Evolutionary conservation across 2,329 filamentous ascomycete genomes (phyloP).

Genomic region (Ascochyta viciae-villosae): DNA sequence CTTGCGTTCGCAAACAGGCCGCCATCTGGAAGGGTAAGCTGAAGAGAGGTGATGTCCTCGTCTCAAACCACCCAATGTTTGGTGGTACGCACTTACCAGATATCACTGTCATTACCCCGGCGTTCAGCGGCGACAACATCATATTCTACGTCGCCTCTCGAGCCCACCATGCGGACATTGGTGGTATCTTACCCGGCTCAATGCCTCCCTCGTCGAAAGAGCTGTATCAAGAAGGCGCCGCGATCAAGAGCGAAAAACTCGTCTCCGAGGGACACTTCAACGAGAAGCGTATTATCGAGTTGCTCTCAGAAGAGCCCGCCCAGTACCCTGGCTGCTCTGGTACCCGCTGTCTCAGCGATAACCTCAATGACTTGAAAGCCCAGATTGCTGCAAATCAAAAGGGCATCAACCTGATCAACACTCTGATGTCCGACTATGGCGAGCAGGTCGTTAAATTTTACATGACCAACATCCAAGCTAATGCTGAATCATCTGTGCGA

Average conservation of each 20-base stretch:
- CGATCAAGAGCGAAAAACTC: constrained; percentile 68
- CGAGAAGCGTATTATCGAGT: constrained; percentile 74
- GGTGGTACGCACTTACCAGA: constrained; percentile 85
- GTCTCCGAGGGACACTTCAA: constrained; percentile 80
- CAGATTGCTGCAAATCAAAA: constrained; percentile 88
- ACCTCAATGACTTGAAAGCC: constrained; percentile 85
- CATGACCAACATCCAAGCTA: constrained; percentile 82
- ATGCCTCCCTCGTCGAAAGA: constrained; percentile 80
- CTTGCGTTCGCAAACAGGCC: constrained; percentile 78
- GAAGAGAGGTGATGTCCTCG: constrained; percentile 80
- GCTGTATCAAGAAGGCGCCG: constrained; percentile 63
- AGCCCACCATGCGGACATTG: constrained; percentile 85
- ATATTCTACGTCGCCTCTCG: constrained; percentile 83
- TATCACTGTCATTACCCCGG: constrained; percentile 81
- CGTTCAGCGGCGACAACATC: constrained; percentile 77
- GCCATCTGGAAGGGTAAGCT: constrained; percentile 81
- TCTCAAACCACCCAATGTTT: constrained; percentile 84
- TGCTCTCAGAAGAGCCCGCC: constrained; percentile 76
- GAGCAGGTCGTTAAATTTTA: constrained; percentile 81
- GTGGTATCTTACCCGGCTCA: constrained; percentile 79
- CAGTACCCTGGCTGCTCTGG: constrained; percentile 78
- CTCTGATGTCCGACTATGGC: constrained; percentile 78
- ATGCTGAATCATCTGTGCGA: constrained; percentile 78
- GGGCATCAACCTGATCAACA: constrained; percentile 78
- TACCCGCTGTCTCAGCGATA: constrained; percentile 80